Evolutionary conservation across 495 filamentous ascomycete genomes (phyloP), one percentile per base, ranked within the genome.

Genomic region (Aspergillus steynii): DNA sequence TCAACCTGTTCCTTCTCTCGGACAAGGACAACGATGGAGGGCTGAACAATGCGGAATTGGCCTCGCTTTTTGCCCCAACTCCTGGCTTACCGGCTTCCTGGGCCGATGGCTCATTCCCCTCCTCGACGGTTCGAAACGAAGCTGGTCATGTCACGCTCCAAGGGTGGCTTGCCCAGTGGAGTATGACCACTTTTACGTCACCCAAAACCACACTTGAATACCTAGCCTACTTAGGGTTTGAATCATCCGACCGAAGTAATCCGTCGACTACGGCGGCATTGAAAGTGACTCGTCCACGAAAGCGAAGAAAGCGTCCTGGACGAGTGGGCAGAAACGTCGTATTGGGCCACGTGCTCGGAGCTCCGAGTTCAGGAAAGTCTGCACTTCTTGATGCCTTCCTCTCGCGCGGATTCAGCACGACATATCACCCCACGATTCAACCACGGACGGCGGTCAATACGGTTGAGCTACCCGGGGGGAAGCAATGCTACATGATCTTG

Each of bases 151-250:
- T 99, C 63, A 99, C 95, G 3, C 82, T 98, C 2, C 95, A 99
- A 73, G 95, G 95, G 4, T 99, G 95, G 95, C 83, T 99, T 20
- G 96, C 95, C 4, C 95, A 99, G 64, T 99, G 95, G 95, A 96
- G 92, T 74, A 99, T 99, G 95, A 99, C 96, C 0, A 99, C 95
- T 2, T 99, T 98, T 67, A 84, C 93, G 53, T 92, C 95, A 32
- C 94, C 96, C 15, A 94, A 92, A 70, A 98, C 92, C 0, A 98
- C 95, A 0, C 78, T 99, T 2, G 91, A 94, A 62, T 99, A 99
- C 68, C 83, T 99, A 9, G 96, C 95, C 6, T 98, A 97, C 67
- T 85, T 99, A 2, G 95, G 95, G 9, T 99, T 97, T 68, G 84
- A 86, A 49, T 84, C 87, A 14, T 87, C 86, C 29, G 84, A 86